phyloP scores from a whole-genome alignment of 2,329 filamentous ascomycete genomes.

The Verticillium albo-atrum region DNA sequence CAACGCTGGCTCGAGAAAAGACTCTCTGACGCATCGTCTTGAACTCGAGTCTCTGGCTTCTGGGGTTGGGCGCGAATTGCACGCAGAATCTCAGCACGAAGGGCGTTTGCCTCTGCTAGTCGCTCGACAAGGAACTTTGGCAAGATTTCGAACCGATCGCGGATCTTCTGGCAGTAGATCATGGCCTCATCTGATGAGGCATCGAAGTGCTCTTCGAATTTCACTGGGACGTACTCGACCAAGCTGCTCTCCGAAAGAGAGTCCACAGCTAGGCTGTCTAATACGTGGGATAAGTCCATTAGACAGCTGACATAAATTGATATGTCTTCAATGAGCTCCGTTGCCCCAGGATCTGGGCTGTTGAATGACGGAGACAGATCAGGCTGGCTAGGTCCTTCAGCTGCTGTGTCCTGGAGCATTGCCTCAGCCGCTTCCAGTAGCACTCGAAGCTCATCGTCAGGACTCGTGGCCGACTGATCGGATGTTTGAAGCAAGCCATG shows the following conservation, averaged over 20 bases:
- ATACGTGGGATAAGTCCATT: slow-evolving; percentile 1
- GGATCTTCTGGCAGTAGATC: slow-evolving; percentile 4
- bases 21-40: not conserved
- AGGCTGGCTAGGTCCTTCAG: not conserved
- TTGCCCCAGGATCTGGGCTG: not conserved
- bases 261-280: slow-evolving; percentile 6
- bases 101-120: slow-evolving; percentile 2
- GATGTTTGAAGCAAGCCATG: not conserved
- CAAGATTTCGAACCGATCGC: slow-evolving; percentile 2
- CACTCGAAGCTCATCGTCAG: not conserved
- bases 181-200: slow-evolving; percentile 2
- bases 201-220: not conserved
- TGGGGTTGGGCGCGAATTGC: not conserved
- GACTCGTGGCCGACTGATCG: not conserved
- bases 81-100: not conserved
- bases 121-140: slow-evolving; percentile 5
- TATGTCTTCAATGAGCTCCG: not conserved
- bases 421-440: not conserved
- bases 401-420: not conserved
- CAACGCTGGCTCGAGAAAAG: not conserved
- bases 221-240: not conserved
- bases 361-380: not conserved
- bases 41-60: not conserved
- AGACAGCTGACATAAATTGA: slow-evolving; percentile 4
- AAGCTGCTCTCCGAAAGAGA: not conserved